Evolutionary conservation across 2,329 filamentous ascomycete genomes (phyloP), one percentile per base, ranked within the genome.

Genomic region (Xylariales sp.): DNA sequence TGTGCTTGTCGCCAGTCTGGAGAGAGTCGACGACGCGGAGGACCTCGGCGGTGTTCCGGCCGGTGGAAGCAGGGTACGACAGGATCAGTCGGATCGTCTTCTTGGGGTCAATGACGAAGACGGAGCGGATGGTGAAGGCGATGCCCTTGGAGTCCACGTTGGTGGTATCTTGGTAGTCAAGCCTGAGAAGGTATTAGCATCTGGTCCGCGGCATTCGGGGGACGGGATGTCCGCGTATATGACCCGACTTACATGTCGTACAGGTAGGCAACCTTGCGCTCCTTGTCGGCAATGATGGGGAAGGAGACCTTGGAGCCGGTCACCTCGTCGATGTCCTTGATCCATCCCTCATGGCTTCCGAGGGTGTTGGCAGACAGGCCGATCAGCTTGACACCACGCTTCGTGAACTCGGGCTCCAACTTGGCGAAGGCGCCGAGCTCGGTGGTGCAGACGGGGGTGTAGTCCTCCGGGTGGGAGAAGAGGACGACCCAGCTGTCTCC

Each of bases 41-140:
- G 39, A 90, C 82, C 74, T 89, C 86, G 53, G 80, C 75, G 48
- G 83, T 82, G 75, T 89, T 90, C 61, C 86, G 82, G 67, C 90
- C 90, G 33, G 88, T 94, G 45, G 85, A 90, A 47, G 90, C 89
- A 31, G 90, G 90, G 75, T 95, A 96, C 61, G 86, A 83, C 72
- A 95, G 85, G 64, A 88, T 94, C 62, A 90, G 81, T 56, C 90
- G 84, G 69, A 95, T 93, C 66, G 84, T 91, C 82, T 95, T 95
- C 67, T 80, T 81, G 50, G 89, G 89, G 73, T 95, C 89, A 65
- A 95, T 93, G 70, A 95, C 76, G 76, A 94, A 95, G 61, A 95
- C 90, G 55, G 86, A 88, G 58, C 90, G 88, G 70, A 96, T 95
- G 55, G 90, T 95, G 70, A 95, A 91, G 43, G 89, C 88, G 55